phyloP scores from a whole-genome alignment of 805 yeast genomes.

The Candida qinlingensis region DNA sequence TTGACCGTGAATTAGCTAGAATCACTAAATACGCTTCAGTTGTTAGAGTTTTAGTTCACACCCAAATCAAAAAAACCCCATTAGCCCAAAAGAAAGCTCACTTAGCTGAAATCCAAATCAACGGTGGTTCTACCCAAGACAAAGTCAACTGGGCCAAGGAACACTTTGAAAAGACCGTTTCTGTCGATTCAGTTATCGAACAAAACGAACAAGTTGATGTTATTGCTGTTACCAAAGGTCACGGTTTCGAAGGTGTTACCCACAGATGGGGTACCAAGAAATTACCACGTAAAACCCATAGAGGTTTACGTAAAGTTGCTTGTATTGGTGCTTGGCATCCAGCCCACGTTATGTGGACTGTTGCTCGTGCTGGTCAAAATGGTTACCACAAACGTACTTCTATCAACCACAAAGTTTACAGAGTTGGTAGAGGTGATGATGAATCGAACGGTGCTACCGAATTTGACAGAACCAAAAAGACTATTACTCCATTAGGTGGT shows the following conservation, averaged over 20 bases:
- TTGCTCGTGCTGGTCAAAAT: constrained; percentile 99
- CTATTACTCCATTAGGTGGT: constrained; percentile 99
- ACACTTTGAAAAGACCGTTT: constrained; percentile 98
- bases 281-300: constrained; percentile 99
- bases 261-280: constrained; percentile 99
- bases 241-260: constrained; percentile 99
- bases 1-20: constrained; percentile 97
- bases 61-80: constrained; percentile 99
- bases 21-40: constrained; percentile 97
- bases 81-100: constrained; percentile 99
- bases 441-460: constrained; percentile 93
- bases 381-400: constrained; percentile 99
- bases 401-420: constrained; percentile 99
- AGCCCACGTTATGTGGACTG: constrained; percentile 99
- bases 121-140: constrained; percentile 98
- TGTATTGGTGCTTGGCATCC: constrained; percentile 99
- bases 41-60: constrained; percentile 99
- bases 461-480: constrained; percentile 99
- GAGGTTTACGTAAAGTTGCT: constrained; percentile 99
- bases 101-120: constrained; percentile 98
- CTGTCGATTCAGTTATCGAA: constrained; percentile 94
- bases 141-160: constrained; percentile 98
- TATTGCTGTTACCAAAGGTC: constrained; percentile 99
- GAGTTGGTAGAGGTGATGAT: constrained; percentile 95
- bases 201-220: constrained; percentile 98